A percentile compares a stretch with the other conserved stretches of the same genome.
Conservation (phyloP, 164 flowering plant species). For the Magnolia officinalis region DNA sequence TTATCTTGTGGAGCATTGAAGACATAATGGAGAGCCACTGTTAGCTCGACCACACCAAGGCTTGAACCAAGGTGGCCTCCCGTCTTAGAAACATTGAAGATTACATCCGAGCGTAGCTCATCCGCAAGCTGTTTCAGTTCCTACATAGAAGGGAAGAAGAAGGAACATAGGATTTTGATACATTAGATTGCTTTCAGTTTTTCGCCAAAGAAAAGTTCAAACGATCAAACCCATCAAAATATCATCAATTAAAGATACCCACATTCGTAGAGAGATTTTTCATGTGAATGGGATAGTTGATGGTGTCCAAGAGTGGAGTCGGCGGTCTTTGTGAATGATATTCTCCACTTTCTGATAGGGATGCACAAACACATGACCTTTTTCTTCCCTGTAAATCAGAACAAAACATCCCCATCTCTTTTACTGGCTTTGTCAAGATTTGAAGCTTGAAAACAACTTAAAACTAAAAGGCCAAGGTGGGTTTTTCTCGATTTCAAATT, state of each 20-base stretch:
- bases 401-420: constrained; percentile 27
- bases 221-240: neutral
- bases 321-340: constrained; percentile 81
- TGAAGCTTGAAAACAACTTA: constrained; percentile 5
- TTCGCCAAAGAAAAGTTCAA: neutral
- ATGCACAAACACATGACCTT: constrained; percentile 52
- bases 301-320: constrained; percentile 91
- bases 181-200: neutral
- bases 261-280: constrained; percentile 90
- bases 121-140: constrained; percentile 88
- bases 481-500: neutral
- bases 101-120: constrained; percentile 83
- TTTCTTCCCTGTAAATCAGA: constrained; percentile 48
- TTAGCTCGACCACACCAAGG: constrained; percentile 93
- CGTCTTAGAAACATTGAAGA: constrained; percentile 84
- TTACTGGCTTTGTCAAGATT: constrained; percentile 6
- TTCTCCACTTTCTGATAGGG: constrained; percentile 72
- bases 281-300: constrained; percentile 96
- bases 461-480: neutral
- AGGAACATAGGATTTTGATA: too few relatives aligned
- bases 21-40: constrained; percentile 95
- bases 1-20: constrained; percentile 81
- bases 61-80: constrained; percentile 98
- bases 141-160: constrained; percentile 28
- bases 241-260: neutral